A percentile compares a stretch with the other conserved stretches of the same genome.
Conservation (phyloP, 1,284 basidiomycete species). For the Cutaneotrichosporon cutaneum region DNA sequence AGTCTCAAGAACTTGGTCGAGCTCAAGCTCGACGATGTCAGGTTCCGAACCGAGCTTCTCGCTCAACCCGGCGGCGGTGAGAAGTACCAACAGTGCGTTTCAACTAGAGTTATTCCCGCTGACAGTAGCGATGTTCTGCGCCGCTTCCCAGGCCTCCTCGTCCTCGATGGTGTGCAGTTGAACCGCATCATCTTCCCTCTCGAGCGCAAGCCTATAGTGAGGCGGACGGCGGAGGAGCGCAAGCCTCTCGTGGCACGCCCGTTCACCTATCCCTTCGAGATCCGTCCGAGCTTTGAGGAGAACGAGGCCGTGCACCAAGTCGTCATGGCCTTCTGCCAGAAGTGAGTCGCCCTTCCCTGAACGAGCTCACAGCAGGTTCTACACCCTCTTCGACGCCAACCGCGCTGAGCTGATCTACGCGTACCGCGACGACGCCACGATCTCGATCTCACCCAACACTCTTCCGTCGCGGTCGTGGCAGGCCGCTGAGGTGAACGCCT, state of each 20-base stretch:
- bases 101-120: not conserved
- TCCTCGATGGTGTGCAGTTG: slow-evolving; percentile 54
- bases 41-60: slow-evolving; percentile 41
- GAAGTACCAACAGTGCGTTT: slow-evolving; percentile 45
- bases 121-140: slow-evolving; percentile 45
- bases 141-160: slow-evolving; percentile 50
- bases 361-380: slow-evolving; percentile 61
- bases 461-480: slow-evolving; percentile 63
- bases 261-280: slow-evolving; percentile 47
- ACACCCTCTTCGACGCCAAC: slow-evolving; percentile 76
- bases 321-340: slow-evolving; percentile 52
- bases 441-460: slow-evolving; percentile 83
- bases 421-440: slow-evolving; percentile 81
- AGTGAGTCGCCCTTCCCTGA: not conserved
- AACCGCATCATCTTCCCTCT: slow-evolving; percentile 55
- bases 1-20: slow-evolving; percentile 45
- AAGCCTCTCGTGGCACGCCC: slow-evolving; percentile 33
- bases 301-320: slow-evolving; percentile 41
- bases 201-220: slow-evolving; percentile 40
- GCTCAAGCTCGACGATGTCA: slow-evolving; percentile 44
- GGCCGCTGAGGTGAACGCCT: slow-evolving; percentile 24
- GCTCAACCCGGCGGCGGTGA: slow-evolving; percentile 32
- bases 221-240: slow-evolving; percentile 34
- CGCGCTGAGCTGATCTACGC: slow-evolving; percentile 67
- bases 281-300: slow-evolving; percentile 37